These are phyloP conservation scores for Coniochaeta pulveracea DNA, from an alignment of 2,329 filamentous ascomycete genomes.

Conservation along the genomic window DNA sequence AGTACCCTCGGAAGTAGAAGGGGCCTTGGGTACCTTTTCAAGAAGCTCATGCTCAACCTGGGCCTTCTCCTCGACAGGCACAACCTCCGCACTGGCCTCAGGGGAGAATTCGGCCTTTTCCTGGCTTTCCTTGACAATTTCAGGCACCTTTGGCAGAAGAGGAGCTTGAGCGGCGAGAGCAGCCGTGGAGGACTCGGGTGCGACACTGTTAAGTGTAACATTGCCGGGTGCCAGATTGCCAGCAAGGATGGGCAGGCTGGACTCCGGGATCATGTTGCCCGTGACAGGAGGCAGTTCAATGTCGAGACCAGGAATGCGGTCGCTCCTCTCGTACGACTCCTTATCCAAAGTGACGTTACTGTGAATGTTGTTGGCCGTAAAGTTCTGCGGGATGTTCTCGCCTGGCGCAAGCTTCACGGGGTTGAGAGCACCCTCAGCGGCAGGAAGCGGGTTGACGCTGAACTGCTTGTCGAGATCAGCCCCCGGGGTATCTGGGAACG, in stretches of 20 bases:
- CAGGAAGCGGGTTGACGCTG: slow-evolving; percentile 50
- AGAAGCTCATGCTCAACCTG: slow-evolving; percentile 61
- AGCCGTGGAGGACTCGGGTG: slow-evolving; percentile 53
- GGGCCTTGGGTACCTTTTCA: slow-evolving; percentile 50
- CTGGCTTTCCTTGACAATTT: slow-evolving; percentile 62
- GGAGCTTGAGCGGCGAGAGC: slow-evolving; percentile 58
- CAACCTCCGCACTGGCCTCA: slow-evolving; percentile 61
- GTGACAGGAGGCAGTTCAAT: slow-evolving; percentile 32
- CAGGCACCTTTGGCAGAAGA: slow-evolving; percentile 43
- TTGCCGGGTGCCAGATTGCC: slow-evolving; percentile 20
- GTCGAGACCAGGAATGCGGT: slow-evolving; percentile 43
- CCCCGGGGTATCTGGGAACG: slow-evolving; percentile 62
- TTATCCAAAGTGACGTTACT: slow-evolving; percentile 67
- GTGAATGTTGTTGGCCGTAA: slow-evolving; percentile 59
- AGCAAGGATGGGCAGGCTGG: slow-evolving; percentile 55
- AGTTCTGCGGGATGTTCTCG: slow-evolving; percentile 63
- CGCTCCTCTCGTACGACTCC: slow-evolving; percentile 76
- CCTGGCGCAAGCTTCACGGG: slow-evolving; percentile 70
- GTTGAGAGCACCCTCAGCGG: slow-evolving; percentile 57
- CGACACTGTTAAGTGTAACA: slow-evolving; percentile 39
- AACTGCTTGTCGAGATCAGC: slow-evolving; percentile 40
- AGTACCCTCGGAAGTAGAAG: slow-evolving; percentile 44
- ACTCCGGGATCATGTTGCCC: slow-evolving; percentile 67
- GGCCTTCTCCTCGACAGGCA: slow-evolving; percentile 52
- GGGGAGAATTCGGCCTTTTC: slow-evolving; percentile 49